phyloP scores from a whole-genome alignment of 768 basidiomycete genomes.

The Russula emetica region DNA sequence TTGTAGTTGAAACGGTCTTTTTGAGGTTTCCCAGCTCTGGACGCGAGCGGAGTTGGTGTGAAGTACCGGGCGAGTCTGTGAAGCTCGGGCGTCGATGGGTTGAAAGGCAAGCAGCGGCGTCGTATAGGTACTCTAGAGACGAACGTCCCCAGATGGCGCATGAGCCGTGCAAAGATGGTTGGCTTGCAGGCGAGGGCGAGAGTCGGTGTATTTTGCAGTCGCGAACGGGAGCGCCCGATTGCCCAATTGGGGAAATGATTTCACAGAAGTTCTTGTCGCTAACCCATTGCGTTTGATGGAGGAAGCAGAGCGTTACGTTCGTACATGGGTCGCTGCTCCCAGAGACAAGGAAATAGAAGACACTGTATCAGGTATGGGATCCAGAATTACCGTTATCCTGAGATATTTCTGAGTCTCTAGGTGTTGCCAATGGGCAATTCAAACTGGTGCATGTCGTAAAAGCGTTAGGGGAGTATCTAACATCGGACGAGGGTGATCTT shows the following conservation, averaged over 20 bases:
- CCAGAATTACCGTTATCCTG: constrained; percentile 1
- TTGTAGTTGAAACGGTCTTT: constrained; percentile 80
- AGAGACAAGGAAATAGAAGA: constrained; percentile 32
- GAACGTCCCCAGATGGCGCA: constrained; percentile 24
- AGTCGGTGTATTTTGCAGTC: neutral
- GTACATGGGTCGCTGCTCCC: constrained; percentile 32
- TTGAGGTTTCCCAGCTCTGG: neutral
- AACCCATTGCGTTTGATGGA: constrained; percentile 28
- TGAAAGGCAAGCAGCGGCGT: constrained; percentile 6
- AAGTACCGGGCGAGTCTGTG: constrained; percentile 2
- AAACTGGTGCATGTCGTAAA: constrained; percentile 78
- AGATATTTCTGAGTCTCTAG: constrained; percentile 34
- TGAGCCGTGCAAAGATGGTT: constrained; percentile 13
- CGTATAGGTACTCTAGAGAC: constrained; percentile 12
- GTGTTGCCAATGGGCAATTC: constrained; percentile 49
- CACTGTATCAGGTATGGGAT: constrained; percentile 29
- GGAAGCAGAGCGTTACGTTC: constrained; percentile 31
- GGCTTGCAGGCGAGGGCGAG: neutral
- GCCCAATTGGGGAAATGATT: neutral
- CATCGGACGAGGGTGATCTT: constrained; percentile 73
- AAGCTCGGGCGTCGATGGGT: neutral
- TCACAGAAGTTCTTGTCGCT: neutral
- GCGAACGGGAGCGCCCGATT: constrained; percentile 11
- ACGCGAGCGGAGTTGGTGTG: constrained; percentile 9
- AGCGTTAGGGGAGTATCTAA: constrained; percentile 81